Conservation (phyloP, 805 yeast species). For the Myxozyma mucilagina region DNA sequence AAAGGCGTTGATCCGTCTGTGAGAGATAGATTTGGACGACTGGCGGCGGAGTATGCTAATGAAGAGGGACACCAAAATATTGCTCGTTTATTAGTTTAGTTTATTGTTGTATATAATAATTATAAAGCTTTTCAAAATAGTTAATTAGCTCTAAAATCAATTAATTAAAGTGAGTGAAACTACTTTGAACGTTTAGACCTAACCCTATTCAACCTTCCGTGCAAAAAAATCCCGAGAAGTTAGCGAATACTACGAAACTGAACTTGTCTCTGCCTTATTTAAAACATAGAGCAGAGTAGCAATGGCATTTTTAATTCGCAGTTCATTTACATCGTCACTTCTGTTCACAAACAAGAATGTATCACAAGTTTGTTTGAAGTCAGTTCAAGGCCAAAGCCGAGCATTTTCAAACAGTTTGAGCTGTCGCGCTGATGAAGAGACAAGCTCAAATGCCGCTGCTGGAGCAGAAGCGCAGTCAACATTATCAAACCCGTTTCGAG, state of each 20-base stretch:
- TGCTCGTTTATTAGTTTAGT: background rate
- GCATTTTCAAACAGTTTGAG: background rate
- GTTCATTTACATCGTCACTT: background rate
- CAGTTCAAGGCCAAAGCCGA: background rate
- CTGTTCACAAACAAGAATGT: background rate
- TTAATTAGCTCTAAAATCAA: no score
- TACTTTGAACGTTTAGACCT: no score
- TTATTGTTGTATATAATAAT: background rate
- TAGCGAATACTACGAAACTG: no score
- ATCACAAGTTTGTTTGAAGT: background rate
- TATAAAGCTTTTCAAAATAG: no score
- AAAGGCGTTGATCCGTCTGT: slow-evolving; percentile 16
- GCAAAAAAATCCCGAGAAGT: no score
- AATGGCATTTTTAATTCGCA: background rate
- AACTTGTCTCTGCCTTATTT: no score
- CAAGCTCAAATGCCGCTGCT: no score
- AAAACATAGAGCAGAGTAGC: background rate
- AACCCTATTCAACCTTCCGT: no score
- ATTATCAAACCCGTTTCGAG: background rate
- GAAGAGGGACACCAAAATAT: slow-evolving; percentile 42
- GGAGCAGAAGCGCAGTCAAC: background rate
- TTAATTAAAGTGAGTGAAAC: no score
- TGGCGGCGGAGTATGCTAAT: slow-evolving; percentile 31
- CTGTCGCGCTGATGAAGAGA: background rate
- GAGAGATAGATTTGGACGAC: slow-evolving; percentile 17